Base-by-base conservation (phyloP, 1,284 basidiomycete genomes). In the Stygiomarasmius scandens region DNA sequence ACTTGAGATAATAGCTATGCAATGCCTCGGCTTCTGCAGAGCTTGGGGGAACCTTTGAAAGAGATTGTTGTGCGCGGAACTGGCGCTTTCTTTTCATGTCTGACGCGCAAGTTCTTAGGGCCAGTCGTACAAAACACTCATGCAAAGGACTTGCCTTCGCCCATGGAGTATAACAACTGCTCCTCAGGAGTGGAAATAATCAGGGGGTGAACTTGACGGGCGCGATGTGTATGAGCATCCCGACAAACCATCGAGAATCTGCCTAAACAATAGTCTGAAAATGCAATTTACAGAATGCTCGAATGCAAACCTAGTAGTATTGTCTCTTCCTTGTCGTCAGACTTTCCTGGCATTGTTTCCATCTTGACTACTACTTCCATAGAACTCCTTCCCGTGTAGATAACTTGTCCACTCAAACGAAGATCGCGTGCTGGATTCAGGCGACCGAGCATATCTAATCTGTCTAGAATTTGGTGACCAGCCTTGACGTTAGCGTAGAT, bases 311-410 rank as follows among this genome's bases (percentile, higher is more conserved):
- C 87, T 54, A 91, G 73, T 70, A 91, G 77, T 22, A 90, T 77
- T 0, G 87, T 89, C 62, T 85, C 76, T 25, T 85, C 84, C 4
- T 72, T 71, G 22, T 74, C 74, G 27, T 75, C 71, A 2, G n/a
- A 10, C 25, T 68, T 66, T 36, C 77, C 75, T 38, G 52, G 36
- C 23, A 89, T 67, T 19, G 79, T 85, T 67, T 93, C 89, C 87
- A 93, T 90, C 67, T 88, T 90, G 34, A 93, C 87, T 2, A 85
- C 89, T 24, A 93, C 85, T 67, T 93, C 91, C 84, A 93, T 90
- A 0, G 87, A 90, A 58, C 86, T 90, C 38, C 71, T 78, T 0
- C 91, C 92, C 0, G 89, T 89, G 66, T 89, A 89, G 23, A 92
- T 87, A 22, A 93, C 90, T 65, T 93, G 90, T 0, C 91, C 92